These are phyloP conservation scores for Pichia inconspicua DNA, from an alignment of 1,139 yeast genomes.

Conservation along the genomic window DNA sequence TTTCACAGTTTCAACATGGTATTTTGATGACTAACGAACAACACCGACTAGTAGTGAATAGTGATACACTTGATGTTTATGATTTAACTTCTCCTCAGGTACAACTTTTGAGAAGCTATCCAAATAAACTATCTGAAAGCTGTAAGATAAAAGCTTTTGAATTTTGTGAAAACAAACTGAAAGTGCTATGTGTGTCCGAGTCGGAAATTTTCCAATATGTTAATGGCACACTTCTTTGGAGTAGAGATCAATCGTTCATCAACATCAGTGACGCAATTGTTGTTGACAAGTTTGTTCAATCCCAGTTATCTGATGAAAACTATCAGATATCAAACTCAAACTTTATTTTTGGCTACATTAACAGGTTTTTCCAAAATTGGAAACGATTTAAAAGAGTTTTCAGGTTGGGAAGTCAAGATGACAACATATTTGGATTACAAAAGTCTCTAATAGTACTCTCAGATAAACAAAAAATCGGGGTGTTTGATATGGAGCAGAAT, in stretches of 20 bases:
- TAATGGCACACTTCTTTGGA: neutral
- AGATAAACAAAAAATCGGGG: constrained; percentile 35
- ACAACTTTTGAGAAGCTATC: neutral
- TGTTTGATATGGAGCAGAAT: constrained; percentile 33
- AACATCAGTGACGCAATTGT: neutral
- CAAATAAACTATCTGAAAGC: neutral
- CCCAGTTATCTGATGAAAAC: too few relatives aligned
- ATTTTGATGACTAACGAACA: neutral
- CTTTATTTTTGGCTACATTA: neutral
- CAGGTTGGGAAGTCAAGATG: neutral
- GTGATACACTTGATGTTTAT: neutral
- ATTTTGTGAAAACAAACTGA: neutral
- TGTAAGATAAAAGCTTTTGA: neutral
- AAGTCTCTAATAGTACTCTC: constrained; percentile 42
- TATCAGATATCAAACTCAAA: neutral
- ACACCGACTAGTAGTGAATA: neutral
- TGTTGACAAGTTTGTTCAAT: neutral
- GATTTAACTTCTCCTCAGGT: neutral
- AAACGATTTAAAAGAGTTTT: constrained; percentile 2
- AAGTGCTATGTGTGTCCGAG: neutral
- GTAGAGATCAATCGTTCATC: neutral
- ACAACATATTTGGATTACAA: constrained; percentile 40
- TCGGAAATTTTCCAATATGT: neutral
- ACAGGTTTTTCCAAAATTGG: neutral
- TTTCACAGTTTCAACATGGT: too few relatives aligned